Conservation (phyloP, 257 asterid genomes). For the Solanum chilense region DNA sequence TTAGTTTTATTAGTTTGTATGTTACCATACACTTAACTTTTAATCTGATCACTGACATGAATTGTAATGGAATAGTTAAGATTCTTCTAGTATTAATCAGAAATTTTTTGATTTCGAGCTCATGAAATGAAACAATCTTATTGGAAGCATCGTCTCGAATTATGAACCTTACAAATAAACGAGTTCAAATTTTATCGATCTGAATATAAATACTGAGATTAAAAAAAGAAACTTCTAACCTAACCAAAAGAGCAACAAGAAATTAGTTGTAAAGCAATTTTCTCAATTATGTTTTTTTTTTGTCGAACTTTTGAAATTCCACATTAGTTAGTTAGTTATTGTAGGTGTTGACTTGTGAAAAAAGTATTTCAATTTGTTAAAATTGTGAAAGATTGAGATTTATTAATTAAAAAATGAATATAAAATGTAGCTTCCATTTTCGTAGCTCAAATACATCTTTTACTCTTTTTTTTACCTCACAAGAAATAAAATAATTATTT, state of each 20-base stretch:
- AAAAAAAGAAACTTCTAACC: neutral
- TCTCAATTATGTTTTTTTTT: neutral
- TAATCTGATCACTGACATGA: neutral
- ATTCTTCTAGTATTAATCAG: neutral
- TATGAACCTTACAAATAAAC: neutral
- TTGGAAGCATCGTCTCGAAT: accelerated
- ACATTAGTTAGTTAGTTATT: neutral
- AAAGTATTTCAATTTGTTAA: neutral
- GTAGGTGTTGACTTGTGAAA: neutral
- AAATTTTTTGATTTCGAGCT: neutral
- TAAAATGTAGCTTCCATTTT: neutral
- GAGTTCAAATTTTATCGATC: neutral
- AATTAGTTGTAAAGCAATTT: neutral
- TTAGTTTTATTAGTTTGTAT: neutral
- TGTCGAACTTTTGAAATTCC: neutral
- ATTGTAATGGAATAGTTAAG: neutral
- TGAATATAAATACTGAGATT: neutral
- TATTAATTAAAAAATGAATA: too few relatives aligned
- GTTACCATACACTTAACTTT: neutral
- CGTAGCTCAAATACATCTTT: neutral
- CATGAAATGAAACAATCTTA: neutral
- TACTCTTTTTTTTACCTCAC: neutral
- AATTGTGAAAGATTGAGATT: neutral
- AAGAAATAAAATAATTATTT: neutral
- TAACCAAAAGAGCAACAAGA: neutral